Base-by-base conservation (phyloP, 441 rosid genomes). In the Manihot esculenta region DNA sequence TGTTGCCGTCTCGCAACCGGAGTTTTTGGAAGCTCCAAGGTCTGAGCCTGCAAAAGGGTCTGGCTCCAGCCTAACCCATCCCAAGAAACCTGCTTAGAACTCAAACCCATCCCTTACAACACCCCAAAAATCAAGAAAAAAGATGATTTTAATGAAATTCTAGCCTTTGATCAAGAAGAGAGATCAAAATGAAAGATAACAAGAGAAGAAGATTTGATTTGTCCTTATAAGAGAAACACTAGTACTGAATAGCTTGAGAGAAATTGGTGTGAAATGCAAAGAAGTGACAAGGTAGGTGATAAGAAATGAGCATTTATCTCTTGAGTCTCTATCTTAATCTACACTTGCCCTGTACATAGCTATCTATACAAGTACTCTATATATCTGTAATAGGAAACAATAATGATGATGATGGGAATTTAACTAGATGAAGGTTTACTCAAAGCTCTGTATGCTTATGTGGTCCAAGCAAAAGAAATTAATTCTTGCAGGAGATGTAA, bases 61-160 rank as follows among this genome's bases (percentile, higher is more conserved):
- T 77, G 78, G 66, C 74, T 84, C 92, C 89, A 82, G 41, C 79
- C 89, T 41, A 76, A 44, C 42, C 79, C 86, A 67, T 84, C 81
- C 3, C 73, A 50, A 0, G 86, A 82, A 64, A 59, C 90, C 69
- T 79, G 78, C 61, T 82, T 83, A 10, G 81, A 81, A 79, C 90
- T 84, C 76, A 84, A 74, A 26, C 89, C 89, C 90, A 86, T 84
- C 45, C 65, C 64, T 67, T 56, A 17, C 13, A 20, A 51, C 10
- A 11, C 42, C 42, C 21, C 1, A 55, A 44, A 14, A 50, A n/a
- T 21, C 14, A 10, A 35, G 1, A 15, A 9, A 15, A 47, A 23
- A n/a, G n/a, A n/a, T n/a, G n/a, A n/a, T n/a, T n/a, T n/a, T n/a
- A n/a, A n/a, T n/a, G n/a, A n/a, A n/a, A n/a, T n/a, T n/a, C n/a